Evolutionary conservation across 306 rosid species (phyloP).

Genomic region (Pterocarpus macrocarpus): DNA sequence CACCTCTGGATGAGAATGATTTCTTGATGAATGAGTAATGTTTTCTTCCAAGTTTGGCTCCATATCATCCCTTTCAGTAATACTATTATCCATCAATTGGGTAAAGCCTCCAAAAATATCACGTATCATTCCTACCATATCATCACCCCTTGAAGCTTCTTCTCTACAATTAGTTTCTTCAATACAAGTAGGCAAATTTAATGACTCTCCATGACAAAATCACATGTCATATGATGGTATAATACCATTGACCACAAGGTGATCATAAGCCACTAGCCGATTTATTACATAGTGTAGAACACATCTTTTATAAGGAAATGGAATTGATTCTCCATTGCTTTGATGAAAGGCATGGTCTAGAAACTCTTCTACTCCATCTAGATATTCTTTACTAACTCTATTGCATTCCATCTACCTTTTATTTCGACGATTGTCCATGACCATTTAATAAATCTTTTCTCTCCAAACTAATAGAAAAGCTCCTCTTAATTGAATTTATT

Average conservation of each 20-base stretch:
- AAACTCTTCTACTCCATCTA: background rate
- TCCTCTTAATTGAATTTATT: too few species aligned
- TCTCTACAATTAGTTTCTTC: background rate
- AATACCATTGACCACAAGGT: background rate
- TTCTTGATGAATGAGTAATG: background rate
- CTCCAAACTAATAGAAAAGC: too few species aligned
- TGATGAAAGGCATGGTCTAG: background rate
- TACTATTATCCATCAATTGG: background rate
- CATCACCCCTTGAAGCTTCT: background rate
- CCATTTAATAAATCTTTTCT: too few species aligned
- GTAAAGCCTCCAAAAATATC: conserved; percentile 2
- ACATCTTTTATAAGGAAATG: background rate
- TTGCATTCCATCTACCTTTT: background rate
- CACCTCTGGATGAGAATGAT: too few species aligned
- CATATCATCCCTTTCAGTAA: too few species aligned
- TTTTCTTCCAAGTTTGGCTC: conserved; percentile 9
- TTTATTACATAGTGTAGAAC: background rate
- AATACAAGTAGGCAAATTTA: too few species aligned
- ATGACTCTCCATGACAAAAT: too few species aligned
- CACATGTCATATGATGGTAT: too few species aligned
- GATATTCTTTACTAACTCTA: background rate
- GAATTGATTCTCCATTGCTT: background rate
- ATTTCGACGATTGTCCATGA: too few species aligned
- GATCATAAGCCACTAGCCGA: background rate
- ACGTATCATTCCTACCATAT: conserved; percentile 4